Percentiles rank a stretch among this genome's conserved stretches.
Conservation (phyloP, 2,329 filamentous ascomycete species). For the Didymella lethalis region DNA sequence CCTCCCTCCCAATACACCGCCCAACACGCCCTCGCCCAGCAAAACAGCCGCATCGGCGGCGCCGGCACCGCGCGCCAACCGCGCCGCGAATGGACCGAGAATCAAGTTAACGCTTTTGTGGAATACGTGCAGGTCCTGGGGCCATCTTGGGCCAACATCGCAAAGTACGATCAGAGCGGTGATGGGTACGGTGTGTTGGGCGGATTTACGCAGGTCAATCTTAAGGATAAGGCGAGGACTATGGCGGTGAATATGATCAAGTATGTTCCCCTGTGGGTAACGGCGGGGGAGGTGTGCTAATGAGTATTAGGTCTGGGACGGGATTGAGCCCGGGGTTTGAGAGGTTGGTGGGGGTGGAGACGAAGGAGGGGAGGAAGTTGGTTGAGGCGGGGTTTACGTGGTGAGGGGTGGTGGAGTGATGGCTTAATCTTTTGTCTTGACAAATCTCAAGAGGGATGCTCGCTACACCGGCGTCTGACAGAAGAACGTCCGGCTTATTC, state of each 20-base stretch:
- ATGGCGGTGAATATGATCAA: constrained; percentile 52
- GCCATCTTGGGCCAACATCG: constrained; percentile 54
- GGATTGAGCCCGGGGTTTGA: constrained; percentile 43
- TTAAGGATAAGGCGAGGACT: constrained; percentile 57
- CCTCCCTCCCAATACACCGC: constrained; percentile 25
- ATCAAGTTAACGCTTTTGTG: constrained; percentile 55
- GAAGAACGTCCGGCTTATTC: no score
- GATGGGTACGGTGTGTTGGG: constrained; percentile 36
- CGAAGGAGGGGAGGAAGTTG: constrained; percentile 30
- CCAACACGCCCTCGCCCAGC: constrained; percentile 1
- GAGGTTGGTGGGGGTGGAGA: constrained; percentile 27
- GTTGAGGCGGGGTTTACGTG: constrained; percentile 32
- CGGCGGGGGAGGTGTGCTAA: constrained; percentile 17
- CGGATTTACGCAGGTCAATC: constrained; percentile 59
- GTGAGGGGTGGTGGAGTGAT: constrained; percentile 8
- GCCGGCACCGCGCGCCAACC: constrained; percentile 26
- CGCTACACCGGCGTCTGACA: no score
- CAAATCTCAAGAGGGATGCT: no score
- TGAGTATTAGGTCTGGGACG: constrained; percentile 34
- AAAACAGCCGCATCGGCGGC: constrained; percentile 21
- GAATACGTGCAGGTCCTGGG: constrained; percentile 58
- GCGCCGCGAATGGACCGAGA: constrained; percentile 34
- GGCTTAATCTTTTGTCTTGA: no score
- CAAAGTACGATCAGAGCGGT: constrained; percentile 23
- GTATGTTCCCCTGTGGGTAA: constrained; percentile 34